Percentiles rank a stretch among this genome's conserved stretches.
Evolutionary conservation across 257 asterid genomes (phyloP).

Genomic region (Cynanchum wilfordii): DNA sequence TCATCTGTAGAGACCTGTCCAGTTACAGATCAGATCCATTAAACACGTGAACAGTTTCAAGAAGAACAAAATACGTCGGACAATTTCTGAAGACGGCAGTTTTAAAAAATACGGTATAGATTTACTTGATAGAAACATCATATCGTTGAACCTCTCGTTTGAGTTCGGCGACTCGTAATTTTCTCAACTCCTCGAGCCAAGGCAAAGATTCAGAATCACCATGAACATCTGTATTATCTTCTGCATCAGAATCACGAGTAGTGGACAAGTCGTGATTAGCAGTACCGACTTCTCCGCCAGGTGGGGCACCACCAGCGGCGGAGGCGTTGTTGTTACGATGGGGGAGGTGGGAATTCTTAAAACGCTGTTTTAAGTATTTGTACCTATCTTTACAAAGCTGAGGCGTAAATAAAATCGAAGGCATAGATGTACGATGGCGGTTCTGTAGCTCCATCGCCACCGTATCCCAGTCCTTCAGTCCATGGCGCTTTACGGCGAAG

Average conservation of each 20-base stretch:
- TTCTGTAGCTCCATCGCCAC: slow-evolving; percentile 39
- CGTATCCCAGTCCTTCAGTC: slow-evolving; percentile 37
- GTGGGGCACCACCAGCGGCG: slow-evolving; percentile 7
- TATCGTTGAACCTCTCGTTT: slow-evolving; percentile 26
- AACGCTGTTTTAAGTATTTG: slow-evolving; percentile 31
- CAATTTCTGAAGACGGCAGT: background rate
- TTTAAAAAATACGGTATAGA: background rate
- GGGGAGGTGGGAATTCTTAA: slow-evolving; percentile 10
- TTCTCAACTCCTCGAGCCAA: slow-evolving; percentile 29
- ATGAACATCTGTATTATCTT: background rate
- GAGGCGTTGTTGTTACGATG: slow-evolving; percentile 7
- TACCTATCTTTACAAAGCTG: slow-evolving; percentile 30
- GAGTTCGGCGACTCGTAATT: slow-evolving; percentile 28
- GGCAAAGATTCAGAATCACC: background rate
- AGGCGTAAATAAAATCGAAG: slow-evolving; percentile 17
- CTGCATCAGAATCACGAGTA: background rate
- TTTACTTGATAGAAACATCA: slow-evolving; percentile 36
- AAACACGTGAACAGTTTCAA: slow-evolving; percentile 15
- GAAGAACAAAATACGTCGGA: background rate
- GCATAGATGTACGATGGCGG: slow-evolving; percentile 17
- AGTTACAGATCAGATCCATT: slow-evolving; percentile 27
- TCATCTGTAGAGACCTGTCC: slow-evolving; percentile 39
- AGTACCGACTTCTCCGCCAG: background rate
- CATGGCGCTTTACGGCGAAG: slow-evolving; percentile 42
- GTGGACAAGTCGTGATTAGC: background rate